Evolutionary conservation across 257 asterid genomes (phyloP), one percentile per base, ranked within the genome.

Genomic region (Solanum bulbocastanum): DNA sequence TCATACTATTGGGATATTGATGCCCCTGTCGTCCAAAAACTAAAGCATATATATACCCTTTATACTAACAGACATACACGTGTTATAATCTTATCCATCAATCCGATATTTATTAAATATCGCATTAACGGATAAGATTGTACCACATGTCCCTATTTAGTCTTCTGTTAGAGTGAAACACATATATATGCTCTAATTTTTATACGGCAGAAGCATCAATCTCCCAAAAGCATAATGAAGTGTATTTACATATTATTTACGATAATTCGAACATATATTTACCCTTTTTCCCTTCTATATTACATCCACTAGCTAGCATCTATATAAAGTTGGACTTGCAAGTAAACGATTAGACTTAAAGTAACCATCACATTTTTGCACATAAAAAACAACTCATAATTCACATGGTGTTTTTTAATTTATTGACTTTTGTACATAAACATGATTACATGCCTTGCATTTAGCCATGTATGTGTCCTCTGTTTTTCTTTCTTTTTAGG

Each of bases 401-500:
- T 71, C 78, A 71, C 40, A 32, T 32, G 76, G n/a, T 14, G 10
- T 32, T 16, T 71, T 36, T 46, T 46, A 81, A 30, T 8, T 79
- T 30, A 15, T 81, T 81, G 85, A 81, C 68, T 81, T 16, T 10
- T 81, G 11, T 81, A 30, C 42, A 20, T 10, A 81, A 49, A 81
- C 69, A 46, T 49, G 42, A 81, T 81, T 81, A 27, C 66, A 81
- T 81, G 68, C 69, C 42, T 81, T 81, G 85, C 18, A 81, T 46
- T 46, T 46, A 30, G 69, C 68, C 42, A 81, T 46, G 22, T 46
- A 18, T 32, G 20, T 81, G 85, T n/a, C 11, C 10, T 18, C 10
- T 3, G 37, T 44, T 79, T 15, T 15, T 44, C 14, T 44, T 79
- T 25, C 25, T 15, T 42, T 76, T 40, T 40, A n/a, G 16, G 32